A percentile compares a stretch with the other conserved stretches of the same genome.
Evolutionary conservation across 23 red algal species (phyloP).

Genomic region (Pyropia yezoensis): DNA sequence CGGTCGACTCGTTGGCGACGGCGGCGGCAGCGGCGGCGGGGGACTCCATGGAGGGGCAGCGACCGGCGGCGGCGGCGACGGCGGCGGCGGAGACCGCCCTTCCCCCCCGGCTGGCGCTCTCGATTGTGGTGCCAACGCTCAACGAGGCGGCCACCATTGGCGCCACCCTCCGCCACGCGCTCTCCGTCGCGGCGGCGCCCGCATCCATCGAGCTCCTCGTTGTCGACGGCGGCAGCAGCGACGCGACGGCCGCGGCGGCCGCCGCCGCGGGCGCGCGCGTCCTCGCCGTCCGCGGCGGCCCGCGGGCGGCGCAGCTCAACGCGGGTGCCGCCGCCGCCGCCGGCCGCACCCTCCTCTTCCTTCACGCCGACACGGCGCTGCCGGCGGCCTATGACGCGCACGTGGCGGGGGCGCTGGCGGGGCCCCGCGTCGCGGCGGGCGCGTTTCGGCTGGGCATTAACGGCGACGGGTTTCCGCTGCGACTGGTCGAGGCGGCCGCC

Average conservation of each 20-base stretch:
- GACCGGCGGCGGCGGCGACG: too few relatives aligned
- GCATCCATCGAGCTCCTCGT: constrained; percentile 36
- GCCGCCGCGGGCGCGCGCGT: constrained; percentile 11
- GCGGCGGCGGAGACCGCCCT: not conserved
- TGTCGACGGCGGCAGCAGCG: constrained; percentile 54
- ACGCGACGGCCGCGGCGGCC: constrained; percentile 19
- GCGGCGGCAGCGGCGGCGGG: too few relatives aligned
- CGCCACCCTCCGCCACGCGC: constrained; percentile 17
- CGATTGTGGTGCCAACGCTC: constrained; percentile 59
- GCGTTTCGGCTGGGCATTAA: constrained; percentile 68
- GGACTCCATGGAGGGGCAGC: too few relatives aligned
- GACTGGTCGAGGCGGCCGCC: constrained; percentile 37
- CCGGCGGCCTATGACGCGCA: constrained; percentile 23
- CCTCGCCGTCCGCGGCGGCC: constrained; percentile 12
- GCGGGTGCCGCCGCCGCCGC: constrained; percentile 25
- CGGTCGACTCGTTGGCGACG: too few relatives aligned
- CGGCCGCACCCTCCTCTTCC: constrained; percentile 31
- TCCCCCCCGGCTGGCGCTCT: not conserved
- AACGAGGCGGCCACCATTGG: constrained; percentile 53
- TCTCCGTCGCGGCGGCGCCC: not conserved
- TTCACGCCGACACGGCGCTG: constrained; percentile 70
- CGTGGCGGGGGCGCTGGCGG: constrained; percentile 12
- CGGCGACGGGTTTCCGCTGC: constrained; percentile 1
- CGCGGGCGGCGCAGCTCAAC: constrained; percentile 64
- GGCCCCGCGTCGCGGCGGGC: constrained; percentile 22